Base-by-base conservation (phyloP, 257 asterid species). In the Mentha longifolia region DNA sequence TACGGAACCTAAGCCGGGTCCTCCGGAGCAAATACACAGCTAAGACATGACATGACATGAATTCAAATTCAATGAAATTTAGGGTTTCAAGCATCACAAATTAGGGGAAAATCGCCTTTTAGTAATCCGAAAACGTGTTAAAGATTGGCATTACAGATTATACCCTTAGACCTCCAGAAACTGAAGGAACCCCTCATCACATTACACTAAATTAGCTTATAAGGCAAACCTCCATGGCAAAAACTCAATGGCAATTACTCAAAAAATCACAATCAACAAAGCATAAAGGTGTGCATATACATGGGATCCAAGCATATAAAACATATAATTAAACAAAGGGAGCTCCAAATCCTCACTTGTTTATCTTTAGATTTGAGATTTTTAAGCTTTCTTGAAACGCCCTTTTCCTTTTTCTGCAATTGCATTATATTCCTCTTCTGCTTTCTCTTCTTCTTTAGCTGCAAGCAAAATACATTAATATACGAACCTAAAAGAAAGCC, bases 311-410 rank as follows among this genome's bases (percentile, higher is more conserved):
- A 35, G 52, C 71, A 56, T 54, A 67, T 39, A 72, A 20, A 51
- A 16, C 62, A 62, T 6, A 30, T 2, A 62, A 52, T 63, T 12
- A 70, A 68, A 45, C 1, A 35, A 39, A 56, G 42, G 28, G 17
- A 54, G 22, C 25, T 35, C 45, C 1, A 51, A 54, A 43, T 25
- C 16, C 85, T 84, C 76, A 87, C 96, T 41, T 81, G 68, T 64
- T 82, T 83, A 50, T 77, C 77, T 76, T 84, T 87, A 47, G 92
- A 87, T 85, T 89, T 85, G 67, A 51, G 61, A 28, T 42, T 76
- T 67, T 79, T 82, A 22, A 84, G 68, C 71, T 80, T 86, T 59
- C 57, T 73, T 6, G 80, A 62, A 60, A 39, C 74, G 70, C 72
- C 68, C 82, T 79, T 82, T 75, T 69, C 79, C 76, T 70, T 76